These are phyloP conservation scores for Coniochaeta sp. DNA, from an alignment of 2,329 filamentous ascomycete species.

Conservation along the genomic window DNA sequence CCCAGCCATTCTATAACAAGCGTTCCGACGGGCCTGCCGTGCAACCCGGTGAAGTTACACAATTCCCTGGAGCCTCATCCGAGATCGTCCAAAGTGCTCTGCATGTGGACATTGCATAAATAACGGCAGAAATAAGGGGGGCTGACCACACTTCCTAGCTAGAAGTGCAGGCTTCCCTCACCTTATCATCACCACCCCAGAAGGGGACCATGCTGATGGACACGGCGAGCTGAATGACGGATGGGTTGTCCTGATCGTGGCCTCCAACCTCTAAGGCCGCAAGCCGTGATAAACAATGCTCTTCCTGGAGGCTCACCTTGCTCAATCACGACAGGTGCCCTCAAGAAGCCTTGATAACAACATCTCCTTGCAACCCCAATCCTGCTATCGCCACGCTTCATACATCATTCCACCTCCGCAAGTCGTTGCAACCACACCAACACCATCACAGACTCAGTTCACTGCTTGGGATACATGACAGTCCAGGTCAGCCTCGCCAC, in stretches of 20 bases:
- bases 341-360: neutral
- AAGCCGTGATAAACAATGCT: neutral
- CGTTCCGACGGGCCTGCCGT: neutral
- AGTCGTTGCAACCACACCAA: neutral
- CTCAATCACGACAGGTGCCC: neutral
- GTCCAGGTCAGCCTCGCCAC: neutral
- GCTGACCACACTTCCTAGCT: neutral
- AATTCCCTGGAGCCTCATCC: neutral
- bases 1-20: neutral
- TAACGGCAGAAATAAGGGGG: neutral
- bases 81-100: neutral
- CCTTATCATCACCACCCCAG: neutral
- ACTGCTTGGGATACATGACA: neutral
- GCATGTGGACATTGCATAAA: neutral
- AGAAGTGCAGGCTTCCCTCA: neutral
- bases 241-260: neutral
- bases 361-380: neutral
- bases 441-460: neutral
- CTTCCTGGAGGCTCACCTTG: neutral
- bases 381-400: neutral
- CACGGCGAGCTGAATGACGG: neutral
- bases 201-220: neutral
- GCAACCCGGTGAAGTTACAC: neutral
- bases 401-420: neutral
- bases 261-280: neutral